Conservation (phyloP, 2,329 filamentous ascomycete genomes). For the Albophoma yamanashiensis region DNA sequence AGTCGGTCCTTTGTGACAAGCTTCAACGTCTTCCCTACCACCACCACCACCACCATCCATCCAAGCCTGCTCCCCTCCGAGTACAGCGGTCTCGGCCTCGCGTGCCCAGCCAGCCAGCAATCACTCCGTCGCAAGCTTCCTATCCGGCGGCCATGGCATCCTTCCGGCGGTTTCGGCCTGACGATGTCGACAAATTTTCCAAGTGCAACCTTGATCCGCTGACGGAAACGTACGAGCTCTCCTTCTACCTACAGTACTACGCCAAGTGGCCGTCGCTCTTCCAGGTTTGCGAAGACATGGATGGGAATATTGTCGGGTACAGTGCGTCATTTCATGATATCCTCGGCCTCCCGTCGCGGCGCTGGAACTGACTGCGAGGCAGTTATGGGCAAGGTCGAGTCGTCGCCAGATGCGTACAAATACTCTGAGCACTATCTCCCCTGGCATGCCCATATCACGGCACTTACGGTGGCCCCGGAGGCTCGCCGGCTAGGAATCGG, state of each 20-base stretch:
- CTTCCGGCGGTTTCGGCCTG: conserved; percentile 73
- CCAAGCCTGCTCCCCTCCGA: neutral
- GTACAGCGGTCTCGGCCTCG: neutral
- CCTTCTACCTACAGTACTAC: conserved; percentile 93
- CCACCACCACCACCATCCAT: neutral
- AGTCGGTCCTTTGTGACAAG: neutral
- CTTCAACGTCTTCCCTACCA: neutral
- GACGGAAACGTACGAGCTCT: conserved; percentile 95
- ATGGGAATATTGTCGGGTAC: conserved; percentile 88
- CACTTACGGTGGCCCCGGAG: conserved; percentile 80
- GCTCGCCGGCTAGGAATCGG: conserved; percentile 82
- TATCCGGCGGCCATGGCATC: conserved; percentile 51
- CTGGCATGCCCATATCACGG: conserved; percentile 98
- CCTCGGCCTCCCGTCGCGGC: neutral
- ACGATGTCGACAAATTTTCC: conserved; percentile 81
- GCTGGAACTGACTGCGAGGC: conserved; percentile 24
- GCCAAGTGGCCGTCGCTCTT: conserved; percentile 94
- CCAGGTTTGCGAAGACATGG: conserved; percentile 76
- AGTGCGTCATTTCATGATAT: conserved; percentile 44
- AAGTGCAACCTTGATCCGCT: conserved; percentile 91
- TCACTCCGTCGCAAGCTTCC: neutral
- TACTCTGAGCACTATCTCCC: conserved; percentile 86
- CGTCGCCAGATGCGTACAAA: conserved; percentile 63
- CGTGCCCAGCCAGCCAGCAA: neutral
- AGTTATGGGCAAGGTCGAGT: conserved; percentile 97